Evolutionary conservation across 2,329 filamentous ascomycete species (phyloP).

Genomic region (Calonectria naviculata): DNA sequence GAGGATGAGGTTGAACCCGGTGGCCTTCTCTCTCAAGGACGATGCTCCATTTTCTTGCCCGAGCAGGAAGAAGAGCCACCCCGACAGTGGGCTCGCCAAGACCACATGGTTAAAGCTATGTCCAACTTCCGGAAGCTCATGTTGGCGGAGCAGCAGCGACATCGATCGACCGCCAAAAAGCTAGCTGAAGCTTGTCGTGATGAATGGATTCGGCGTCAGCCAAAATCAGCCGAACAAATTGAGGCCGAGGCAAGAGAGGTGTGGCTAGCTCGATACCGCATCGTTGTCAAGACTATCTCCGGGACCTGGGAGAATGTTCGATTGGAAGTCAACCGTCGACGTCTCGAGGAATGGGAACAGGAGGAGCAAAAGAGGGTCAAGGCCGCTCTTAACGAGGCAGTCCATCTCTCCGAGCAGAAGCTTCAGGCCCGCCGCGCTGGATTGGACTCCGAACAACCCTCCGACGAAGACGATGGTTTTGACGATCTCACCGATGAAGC

Average conservation of each 20-base stretch:
- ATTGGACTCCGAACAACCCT: conserved; percentile 63
- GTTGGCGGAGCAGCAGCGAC: conserved; percentile 80
- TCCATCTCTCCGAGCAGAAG: conserved; percentile 77
- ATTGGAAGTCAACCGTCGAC: conserved; percentile 68
- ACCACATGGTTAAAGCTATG: conserved; percentile 85
- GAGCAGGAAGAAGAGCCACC: conserved; percentile 79
- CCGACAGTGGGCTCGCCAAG: conserved; percentile 85
- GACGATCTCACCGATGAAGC: conserved; percentile 60
- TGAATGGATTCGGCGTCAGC: conserved; percentile 78
- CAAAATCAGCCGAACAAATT: conserved; percentile 83
- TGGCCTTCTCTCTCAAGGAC: conserved; percentile 76
- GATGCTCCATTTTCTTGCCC: conserved; percentile 78
- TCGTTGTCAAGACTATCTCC: conserved; percentile 69
- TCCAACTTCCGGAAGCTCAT: conserved; percentile 85
- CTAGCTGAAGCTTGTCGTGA: conserved; percentile 83
- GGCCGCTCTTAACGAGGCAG: conserved; percentile 78
- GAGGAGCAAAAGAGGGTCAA: conserved; percentile 73
- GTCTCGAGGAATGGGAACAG: conserved; percentile 72
- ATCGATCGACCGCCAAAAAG: conserved; percentile 81
- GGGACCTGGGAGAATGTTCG: conserved; percentile 75
- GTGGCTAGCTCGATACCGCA: conserved; percentile 76
- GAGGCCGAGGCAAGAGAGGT: conserved; percentile 80
- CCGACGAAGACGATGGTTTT: conserved; percentile 57
- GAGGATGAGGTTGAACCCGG: conserved; percentile 80
- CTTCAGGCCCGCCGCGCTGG: conserved; percentile 70